A percentile compares a stretch with the other conserved stretches of the same genome.
Evolutionary conservation across 352 stramenopile genomes (phyloP).

Genomic region (Phytophthora sojae): DNA sequence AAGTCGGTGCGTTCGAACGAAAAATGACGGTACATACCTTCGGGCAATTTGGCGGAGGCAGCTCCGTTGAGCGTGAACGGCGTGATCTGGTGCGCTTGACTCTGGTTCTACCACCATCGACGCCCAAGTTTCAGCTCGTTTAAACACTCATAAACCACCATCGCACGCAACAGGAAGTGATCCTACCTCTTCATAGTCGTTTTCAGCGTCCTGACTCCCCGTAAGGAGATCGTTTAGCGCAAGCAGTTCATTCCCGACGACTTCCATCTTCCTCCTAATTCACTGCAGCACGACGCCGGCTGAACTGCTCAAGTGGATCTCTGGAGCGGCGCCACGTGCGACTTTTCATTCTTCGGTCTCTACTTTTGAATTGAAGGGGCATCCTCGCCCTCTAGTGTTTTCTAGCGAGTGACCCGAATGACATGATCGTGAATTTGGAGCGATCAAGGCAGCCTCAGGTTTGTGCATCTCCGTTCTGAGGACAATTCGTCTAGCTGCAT

Average conservation of each 20-base stretch:
- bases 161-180: background rate
- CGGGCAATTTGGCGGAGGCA: constrained; percentile 15
- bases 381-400: background rate
- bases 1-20: no score
- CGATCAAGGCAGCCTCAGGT: background rate
- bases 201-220: constrained; percentile 28
- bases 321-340: constrained; percentile 15
- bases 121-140: background rate
- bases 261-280: constrained; percentile 30
- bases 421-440: background rate
- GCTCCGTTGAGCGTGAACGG: constrained; percentile 37
- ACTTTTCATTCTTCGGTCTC: constrained; percentile 29
- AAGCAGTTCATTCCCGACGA: constrained; percentile 39
- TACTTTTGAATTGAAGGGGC: background rate
- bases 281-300: background rate
- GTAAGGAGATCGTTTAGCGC: constrained; percentile 45
- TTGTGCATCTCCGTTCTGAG: background rate
- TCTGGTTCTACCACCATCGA: constrained; percentile 1
- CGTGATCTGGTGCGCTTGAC: constrained; percentile 30
- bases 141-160: background rate
- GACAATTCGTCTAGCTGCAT: background rate
- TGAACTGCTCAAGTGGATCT: constrained; percentile 11
- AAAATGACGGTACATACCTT: constrained; percentile 34
- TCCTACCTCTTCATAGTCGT: constrained; percentile 36
- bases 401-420: background rate